Base-by-base conservation (phyloP, 2,329 filamentous ascomycete species). In the Colletotrichum chrysophilum region DNA sequence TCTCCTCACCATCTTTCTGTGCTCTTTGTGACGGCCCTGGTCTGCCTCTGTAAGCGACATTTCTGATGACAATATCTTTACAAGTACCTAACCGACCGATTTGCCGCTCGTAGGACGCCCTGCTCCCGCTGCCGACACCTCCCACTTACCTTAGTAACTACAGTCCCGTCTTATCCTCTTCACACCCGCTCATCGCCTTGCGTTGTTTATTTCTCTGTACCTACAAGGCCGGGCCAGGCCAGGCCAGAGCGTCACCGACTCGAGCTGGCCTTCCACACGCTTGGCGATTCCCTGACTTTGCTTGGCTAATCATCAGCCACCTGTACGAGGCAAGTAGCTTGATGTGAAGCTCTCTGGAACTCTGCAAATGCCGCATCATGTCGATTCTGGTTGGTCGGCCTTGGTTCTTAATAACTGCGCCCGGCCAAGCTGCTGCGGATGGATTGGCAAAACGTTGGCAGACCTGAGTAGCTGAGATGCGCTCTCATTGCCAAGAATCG, bases 371-470 rank as follows among this genome's bases (percentile, higher is more conserved):
- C 64, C 62, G 34, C 70, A 68, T 68, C n/a, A 60, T n/a, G 64
- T 61, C 38, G 5, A 52, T 18, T 38, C 55, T 65, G 56, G 38
- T 24, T 43, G 55, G 52, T 14, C 16, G 18, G 30, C 4, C 34
- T 34, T 26, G 16, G 21, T 32, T 18, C 16, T n/a, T 26, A 10
- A 4, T 18, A 26, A 56, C 70, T 74, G 74, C 70, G 74, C 70
- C 74, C 58, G 64, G 70, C 70, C 74, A 69, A 76, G 70, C 56
- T 64, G 74, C 70, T 73, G 70, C 74, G 65, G 69, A 73, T 13
- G n/a, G 24, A 32, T 74, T 74, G 70, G 70, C 70, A 74, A 69
- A 68, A 24, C 26, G 30, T 76, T 76, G 74, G 74, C 70, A 61
- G 26, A 34, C 21, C 24, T n/a, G 58, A 36, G 24, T 48, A 10